Evolutionary conservation across 441 rosid species (phyloP), one percentile per base, ranked within the genome.

Genomic region (Aquilaria agallochum): DNA sequence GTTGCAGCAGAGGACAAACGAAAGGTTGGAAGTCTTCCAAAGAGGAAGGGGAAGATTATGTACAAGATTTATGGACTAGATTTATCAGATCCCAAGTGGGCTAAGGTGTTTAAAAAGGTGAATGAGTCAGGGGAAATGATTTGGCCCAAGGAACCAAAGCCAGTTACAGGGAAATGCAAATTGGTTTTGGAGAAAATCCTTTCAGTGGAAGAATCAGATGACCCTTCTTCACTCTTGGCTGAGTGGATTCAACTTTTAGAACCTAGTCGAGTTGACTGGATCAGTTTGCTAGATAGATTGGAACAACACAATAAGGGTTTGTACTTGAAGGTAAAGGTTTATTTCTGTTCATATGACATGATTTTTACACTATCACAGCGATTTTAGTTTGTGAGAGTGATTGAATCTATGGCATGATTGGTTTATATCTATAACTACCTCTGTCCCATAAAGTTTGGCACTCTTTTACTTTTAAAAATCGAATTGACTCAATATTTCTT

Each of bases 1-100:
- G 15, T 30, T 30, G 70, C 31, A 42, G 53, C 62, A 31, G 87
- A 78, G 68, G 90, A 71, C 57, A 71, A 65, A 14, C 61, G 73
- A 52, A 69, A 64, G 68, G 81, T 66, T 62, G 50, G 72, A 58
- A 78, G 90, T 61, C 87, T 91, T 76, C 96, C 95, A 12, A 89
- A 77, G 78, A 84, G 99, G 65, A 87, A 83, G 50, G 96, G 97
- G 60, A 87, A 78, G 85, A 76, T 91, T 58, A 85, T 71, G 66
- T 87, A 84, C 78, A 94, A 82, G 84, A 94, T 89, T 52, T 89
- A 89, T 74, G 97, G 97, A 62, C 94, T 94, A 55, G 88, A 94
- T 71, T 80, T 94, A 11, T 91, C 99, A 12, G 88, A 81, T 76
- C 73, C 88, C 34, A 87, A 81, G 73, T 89, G 89, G 93, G 77